Percentiles rank a stretch among this genome's conserved stretches.
Evolutionary conservation across 2,329 filamentous ascomycete species (phyloP).

Genomic region (Ophiostoma populinum): DNA sequence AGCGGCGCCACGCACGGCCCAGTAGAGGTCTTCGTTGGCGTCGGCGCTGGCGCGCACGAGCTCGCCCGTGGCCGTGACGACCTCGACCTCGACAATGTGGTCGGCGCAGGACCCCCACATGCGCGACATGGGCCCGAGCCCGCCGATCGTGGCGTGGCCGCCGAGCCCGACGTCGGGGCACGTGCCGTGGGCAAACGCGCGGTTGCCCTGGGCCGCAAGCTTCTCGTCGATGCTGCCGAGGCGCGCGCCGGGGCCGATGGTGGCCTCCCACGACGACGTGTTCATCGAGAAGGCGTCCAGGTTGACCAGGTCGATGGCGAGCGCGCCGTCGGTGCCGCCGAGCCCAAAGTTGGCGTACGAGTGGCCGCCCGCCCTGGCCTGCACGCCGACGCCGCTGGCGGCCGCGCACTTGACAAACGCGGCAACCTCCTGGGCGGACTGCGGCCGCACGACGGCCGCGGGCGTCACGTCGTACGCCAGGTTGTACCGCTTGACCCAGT

Average conservation of each 20-base stretch:
- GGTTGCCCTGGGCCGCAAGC: conserved; percentile 31
- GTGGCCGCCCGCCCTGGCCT: conserved; percentile 46
- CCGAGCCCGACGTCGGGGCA: conserved; percentile 42
- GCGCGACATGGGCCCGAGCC: conserved; percentile 38
- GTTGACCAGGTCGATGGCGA: conserved; percentile 37
- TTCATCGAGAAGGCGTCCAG: conserved; percentile 37
- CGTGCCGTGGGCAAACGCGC: conserved; percentile 42
- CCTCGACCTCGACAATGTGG: conserved; percentile 35
- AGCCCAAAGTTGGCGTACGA: conserved; percentile 34
- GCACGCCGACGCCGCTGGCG: conserved; percentile 32
- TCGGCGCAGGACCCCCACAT: conserved; percentile 42
- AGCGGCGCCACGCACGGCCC: conserved; percentile 34
- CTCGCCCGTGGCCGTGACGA: conserved; percentile 37
- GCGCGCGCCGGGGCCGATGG: conserved; percentile 34
- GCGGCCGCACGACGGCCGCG: conserved; percentile 37
- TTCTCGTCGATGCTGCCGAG: conserved; percentile 33
- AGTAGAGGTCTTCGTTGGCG: conserved; percentile 37
- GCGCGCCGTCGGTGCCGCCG: conserved; percentile 34
- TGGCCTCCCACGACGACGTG: conserved; percentile 32
- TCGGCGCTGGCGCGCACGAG: conserved; percentile 29
- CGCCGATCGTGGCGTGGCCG: conserved; percentile 37
- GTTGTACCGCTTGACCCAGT: conserved; percentile 37
- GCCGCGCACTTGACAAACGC: conserved; percentile 39
- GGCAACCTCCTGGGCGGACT: conserved; percentile 34
- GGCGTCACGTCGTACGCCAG: conserved; percentile 29